Evolutionary conservation across 176 grass and related monocot species (phyloP).

Genomic region (Cymbopogon citratus): DNA sequence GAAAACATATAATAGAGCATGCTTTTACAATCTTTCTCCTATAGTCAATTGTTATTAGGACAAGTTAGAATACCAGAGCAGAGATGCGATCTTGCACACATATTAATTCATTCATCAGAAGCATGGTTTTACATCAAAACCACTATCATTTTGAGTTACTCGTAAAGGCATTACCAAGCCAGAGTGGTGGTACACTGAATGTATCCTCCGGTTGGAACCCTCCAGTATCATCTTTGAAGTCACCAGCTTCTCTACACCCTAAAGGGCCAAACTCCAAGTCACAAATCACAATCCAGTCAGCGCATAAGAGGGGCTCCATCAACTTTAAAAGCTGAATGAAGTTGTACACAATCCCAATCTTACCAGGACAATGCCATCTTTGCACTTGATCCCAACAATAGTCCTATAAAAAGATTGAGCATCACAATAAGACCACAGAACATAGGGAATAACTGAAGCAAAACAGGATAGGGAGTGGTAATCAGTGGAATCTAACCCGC

Average conservation of each 20-base stretch:
- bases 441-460: neutral
- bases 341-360: neutral
- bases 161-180: conserved; percentile 51
- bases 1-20: neutral
- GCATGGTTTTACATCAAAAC: neutral
- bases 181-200: conserved; percentile 64
- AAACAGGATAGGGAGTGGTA: neutral
- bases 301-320: neutral
- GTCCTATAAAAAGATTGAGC: conserved; percentile 33
- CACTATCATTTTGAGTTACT: neutral
- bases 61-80: neutral
- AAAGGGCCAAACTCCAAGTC: conserved; percentile 13
- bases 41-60: neutral
- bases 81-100: neutral
- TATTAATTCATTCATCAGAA: neutral
- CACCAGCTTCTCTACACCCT: conserved; percentile 82
- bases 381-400: conserved; percentile 90
- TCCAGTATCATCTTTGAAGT: conserved; percentile 79
- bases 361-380: conserved; percentile 86
- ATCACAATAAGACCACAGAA: neutral
- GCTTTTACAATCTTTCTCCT: neutral
- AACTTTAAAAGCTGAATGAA: neutral
- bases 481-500: conserved; percentile 49
- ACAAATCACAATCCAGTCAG: conserved; percentile 15
- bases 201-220: conserved; percentile 84